Percentiles rank a stretch among this genome's conserved stretches.
Conservation (phyloP, 148 eudicot genomes). For the Chenopodium suecicum region DNA sequence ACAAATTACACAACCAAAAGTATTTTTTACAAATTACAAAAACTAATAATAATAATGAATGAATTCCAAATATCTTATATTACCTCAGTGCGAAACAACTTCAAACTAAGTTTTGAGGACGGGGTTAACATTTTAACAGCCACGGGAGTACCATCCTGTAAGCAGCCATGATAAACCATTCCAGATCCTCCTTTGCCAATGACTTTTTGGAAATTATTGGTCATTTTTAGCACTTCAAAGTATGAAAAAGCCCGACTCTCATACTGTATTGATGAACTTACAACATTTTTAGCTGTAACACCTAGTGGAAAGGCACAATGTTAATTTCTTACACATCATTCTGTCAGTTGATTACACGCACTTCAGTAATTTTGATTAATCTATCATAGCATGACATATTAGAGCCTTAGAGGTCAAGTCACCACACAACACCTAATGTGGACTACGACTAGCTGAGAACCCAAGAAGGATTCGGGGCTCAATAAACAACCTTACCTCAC, state of each 20-base stretch:
- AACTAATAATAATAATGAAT: no score
- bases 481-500: no score
- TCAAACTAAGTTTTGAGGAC: neutral
- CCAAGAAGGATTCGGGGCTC: no score
- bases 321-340: no score
- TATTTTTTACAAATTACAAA: neutral
- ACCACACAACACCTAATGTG: no score
- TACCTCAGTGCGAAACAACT: conserved; percentile 18
- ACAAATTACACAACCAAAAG: no score
- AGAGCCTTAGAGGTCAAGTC: no score
- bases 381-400: no score
- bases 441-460: no score
- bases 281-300: neutral
- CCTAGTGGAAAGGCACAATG: no score
- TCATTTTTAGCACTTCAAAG: conserved; percentile 16
- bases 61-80: neutral
- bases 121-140: conserved; percentile 24
- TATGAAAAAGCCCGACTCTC: conserved; percentile 4
- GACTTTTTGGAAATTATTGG: conserved; percentile 16
- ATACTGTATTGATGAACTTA: neutral
- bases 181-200: conserved; percentile 27
- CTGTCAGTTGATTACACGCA: no score
- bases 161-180: conserved; percentile 22
- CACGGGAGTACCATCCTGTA: conserved; percentile 19
- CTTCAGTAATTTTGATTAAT: no score